Base-by-base conservation (phyloP, 768 basidiomycete species). In the Boletus subcaerulescens region DNA sequence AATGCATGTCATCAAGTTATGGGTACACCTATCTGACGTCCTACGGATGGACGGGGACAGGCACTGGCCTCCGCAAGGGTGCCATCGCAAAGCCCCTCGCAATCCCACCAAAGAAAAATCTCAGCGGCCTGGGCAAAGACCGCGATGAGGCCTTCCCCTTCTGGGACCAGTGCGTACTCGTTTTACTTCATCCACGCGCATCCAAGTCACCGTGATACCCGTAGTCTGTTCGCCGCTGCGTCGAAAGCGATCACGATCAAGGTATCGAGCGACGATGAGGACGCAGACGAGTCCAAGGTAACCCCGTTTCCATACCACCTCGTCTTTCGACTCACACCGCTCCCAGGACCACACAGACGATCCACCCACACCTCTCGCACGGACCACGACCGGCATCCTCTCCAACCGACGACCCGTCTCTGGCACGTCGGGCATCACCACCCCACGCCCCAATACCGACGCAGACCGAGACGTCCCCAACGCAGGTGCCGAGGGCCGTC, bases 111-210 rank as follows among this genome's bases (percentile, higher is more conserved):
- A 97, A 97, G 76, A 87, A 86, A 73, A 91, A 80, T 5, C 76
- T 95, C n/a, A 75, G 83, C 11, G 94, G 94, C 3, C 71, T 98
- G 54, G 94, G 94, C 52, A 94, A 93, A 69, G 92, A 98, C 70
- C 81, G 93, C 60, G 94, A 96, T 65, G 93, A 95, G 62, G 92
- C 93, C 0, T 93, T 94, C 67, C 93, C 94, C 48, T 98, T 98
- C 80, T 98, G 94, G 94, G 94, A 98, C 69, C 93, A 97, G 93
- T 96, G 63, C 71, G 91, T 80, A 15, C 48, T 29, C 8, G 29
- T 29, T 9, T 24, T 26, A 17, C 1, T 32, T 32, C 40, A 4
- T 32, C 36, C 15, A n/a, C 35, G 3, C 9, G 33, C 45, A 26
- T 47, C 33, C 40, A 13, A 15, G 35, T 47, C 45, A 58, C 38